Evolutionary conservation across 257 asterid species (phyloP).

Genomic region (Oldenlandia corymbosa): DNA sequence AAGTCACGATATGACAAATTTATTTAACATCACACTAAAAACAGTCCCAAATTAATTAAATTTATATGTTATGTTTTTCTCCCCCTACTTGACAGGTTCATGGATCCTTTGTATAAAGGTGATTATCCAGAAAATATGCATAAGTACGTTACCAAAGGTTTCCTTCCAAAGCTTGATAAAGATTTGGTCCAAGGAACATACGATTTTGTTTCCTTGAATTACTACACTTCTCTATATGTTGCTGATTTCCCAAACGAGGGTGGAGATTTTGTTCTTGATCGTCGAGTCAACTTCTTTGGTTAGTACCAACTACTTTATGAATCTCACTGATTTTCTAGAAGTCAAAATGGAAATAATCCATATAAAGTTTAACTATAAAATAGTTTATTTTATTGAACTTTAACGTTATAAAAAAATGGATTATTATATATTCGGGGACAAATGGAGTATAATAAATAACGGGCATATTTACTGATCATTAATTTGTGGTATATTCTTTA

Average conservation of each 20-base stretch:
- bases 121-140: slow-evolving; percentile 11
- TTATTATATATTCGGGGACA: no score
- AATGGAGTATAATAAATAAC: no score
- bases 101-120: slow-evolving; percentile 3
- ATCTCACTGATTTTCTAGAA: no score
- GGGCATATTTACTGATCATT: no score
- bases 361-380: no score
- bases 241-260: not conserved
- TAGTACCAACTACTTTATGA: no score
- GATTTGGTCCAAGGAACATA: not conserved
- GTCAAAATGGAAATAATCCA: no score
- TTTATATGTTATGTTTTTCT: no score
- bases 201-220: not conserved
- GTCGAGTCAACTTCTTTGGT: not conserved
- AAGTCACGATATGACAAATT: no score
- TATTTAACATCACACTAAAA: not conserved
- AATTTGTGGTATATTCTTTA: no score
- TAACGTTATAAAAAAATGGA: no score
- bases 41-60: not conserved
- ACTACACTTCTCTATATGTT: not conserved
- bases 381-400: no score
- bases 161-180: not conserved
- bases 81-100: not conserved
- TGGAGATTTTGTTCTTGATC: slow-evolving; percentile 3
- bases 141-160: not conserved